A percentile compares a stretch with the other conserved stretches of the same genome.
These are phyloP conservation scores for Hapsidospora chrysogenum DNA, from an alignment of 495 filamentous ascomycete species.

Conservation along the genomic window DNA sequence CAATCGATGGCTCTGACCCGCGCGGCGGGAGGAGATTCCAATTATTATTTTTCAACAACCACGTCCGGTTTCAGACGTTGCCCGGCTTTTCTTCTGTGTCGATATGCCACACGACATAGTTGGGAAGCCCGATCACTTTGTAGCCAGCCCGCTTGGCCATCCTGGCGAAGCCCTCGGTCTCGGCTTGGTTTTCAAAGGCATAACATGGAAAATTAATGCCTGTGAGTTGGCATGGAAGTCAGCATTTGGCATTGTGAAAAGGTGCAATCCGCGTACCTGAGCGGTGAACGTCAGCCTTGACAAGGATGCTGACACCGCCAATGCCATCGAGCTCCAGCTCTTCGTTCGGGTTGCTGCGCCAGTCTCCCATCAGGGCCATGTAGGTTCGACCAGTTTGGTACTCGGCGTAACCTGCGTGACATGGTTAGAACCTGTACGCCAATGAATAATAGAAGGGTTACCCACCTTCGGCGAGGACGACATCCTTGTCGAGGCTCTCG, in stretches of 20 bases:
- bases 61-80: constrained; percentile 50
- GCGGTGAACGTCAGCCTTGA: constrained; percentile 94
- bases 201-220: constrained; percentile 97
- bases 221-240: constrained; percentile 10
- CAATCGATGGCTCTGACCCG: too few species aligned
- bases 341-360: constrained; percentile 76
- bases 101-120: constrained; percentile 98
- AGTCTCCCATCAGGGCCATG: constrained; percentile 78
- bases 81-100: constrained; percentile 96
- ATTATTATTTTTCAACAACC: too few species aligned
- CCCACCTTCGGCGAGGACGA: constrained; percentile 70
- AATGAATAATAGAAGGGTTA: constrained; percentile 1
- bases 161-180: constrained; percentile 95
- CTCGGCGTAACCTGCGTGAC: constrained; percentile 64
- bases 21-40: too few species aligned
- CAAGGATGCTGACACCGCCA: constrained; percentile 91
- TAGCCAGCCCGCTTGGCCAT: constrained; percentile 98
- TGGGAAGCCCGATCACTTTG: constrained; percentile 79
- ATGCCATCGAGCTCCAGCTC: constrained; percentile 89
- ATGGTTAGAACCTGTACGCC: not conserved
- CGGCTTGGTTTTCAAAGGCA: constrained; percentile 96
- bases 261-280: constrained; percentile 40
- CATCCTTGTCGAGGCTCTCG: constrained; percentile 53
- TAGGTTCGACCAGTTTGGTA: constrained; percentile 78
- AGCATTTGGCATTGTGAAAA: not conserved